Percentiles rank a stretch among this genome's conserved stretches.
phyloP scores from a whole-genome alignment of 208 protist genomes.

The Acanthamoeba culbertsoni region DNA sequence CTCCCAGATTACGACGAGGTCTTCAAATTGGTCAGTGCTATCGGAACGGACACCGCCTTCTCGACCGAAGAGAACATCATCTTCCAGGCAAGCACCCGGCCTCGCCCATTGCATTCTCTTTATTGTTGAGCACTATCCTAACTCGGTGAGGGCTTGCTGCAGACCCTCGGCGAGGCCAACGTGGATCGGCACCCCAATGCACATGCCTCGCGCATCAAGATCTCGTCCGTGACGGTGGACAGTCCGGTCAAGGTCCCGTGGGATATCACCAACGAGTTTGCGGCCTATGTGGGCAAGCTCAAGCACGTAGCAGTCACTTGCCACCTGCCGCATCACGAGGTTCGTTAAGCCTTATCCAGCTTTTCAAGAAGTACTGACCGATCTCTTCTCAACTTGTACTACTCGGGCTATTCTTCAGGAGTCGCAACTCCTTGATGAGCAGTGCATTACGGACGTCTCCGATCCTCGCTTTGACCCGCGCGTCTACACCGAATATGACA shows the following conservation, averaged over 20 bases:
- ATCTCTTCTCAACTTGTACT: no score
- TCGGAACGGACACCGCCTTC: slow-evolving; percentile 71
- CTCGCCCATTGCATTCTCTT: not conserved
- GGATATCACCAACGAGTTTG: slow-evolving; percentile 84
- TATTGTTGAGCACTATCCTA: no score
- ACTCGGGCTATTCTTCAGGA: no score
- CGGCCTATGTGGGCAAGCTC: slow-evolving; percentile 86
- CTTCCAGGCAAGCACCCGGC: not conserved
- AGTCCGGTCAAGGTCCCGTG: slow-evolving; percentile 83
- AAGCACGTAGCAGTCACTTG: slow-evolving; percentile 87
- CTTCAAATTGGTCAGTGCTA: slow-evolving; percentile 56
- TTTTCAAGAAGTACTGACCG: no score
- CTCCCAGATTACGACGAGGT: slow-evolving; percentile 59
- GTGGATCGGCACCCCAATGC: slow-evolving; percentile 86
- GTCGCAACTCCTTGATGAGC: slow-evolving; percentile 14
- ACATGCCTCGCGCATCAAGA: slow-evolving; percentile 88
- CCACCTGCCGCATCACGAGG: slow-evolving; percentile 67
- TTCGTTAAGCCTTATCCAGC: not conserved
- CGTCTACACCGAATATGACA: slow-evolving; percentile 62
- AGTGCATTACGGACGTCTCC: slow-evolving; percentile 45
- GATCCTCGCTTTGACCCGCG: slow-evolving; percentile 52
- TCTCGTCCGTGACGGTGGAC: slow-evolving; percentile 87
- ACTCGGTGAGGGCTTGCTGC: no score
- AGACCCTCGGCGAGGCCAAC: slow-evolving; percentile 47
- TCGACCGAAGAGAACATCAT: slow-evolving; percentile 64